Evolutionary conservation across 179 eudicot genomes (phyloP).

Genomic region (Amaranthus tricolor): DNA sequence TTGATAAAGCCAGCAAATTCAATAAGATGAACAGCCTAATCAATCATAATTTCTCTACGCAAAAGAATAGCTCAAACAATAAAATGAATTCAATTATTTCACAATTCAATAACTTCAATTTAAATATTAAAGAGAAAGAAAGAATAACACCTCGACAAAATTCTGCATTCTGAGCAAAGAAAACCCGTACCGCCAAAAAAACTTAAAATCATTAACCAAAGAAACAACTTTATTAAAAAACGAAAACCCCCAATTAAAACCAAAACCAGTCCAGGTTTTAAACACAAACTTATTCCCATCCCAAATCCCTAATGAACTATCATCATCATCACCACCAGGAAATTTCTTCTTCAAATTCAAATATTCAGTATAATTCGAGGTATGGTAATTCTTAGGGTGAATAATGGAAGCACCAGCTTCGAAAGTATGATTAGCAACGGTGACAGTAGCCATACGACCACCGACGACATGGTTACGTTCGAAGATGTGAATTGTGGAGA

Average conservation of each 20-base stretch:
- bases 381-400: conserved; percentile 75
- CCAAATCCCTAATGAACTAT: conserved; percentile 68
- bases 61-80: neutral
- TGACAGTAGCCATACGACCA: conserved; percentile 85
- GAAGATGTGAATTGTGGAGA: conserved; percentile 46
- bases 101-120: neutral
- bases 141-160: conserved; percentile 59
- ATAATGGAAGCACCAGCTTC: conserved; percentile 89
- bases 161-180: conserved; percentile 66
- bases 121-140: neutral
- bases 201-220: conserved; percentile 38
- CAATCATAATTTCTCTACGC: neutral
- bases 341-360: conserved; percentile 35
- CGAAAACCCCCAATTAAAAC: conserved; percentile 29
- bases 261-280: conserved; percentile 35
- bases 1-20: neutral
- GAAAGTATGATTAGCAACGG: conserved; percentile 59
- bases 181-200: conserved; percentile 67
- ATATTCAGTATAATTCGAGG: conserved; percentile 38
- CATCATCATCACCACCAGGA: conserved; percentile 25
- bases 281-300: conserved; percentile 57
- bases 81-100: neutral
- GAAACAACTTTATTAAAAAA: conserved; percentile 40
- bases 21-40: neutral
- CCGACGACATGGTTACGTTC: conserved; percentile 62